Conservation (phyloP, 2,329 filamentous ascomycete genomes). For the Mollisia scopiformis region DNA sequence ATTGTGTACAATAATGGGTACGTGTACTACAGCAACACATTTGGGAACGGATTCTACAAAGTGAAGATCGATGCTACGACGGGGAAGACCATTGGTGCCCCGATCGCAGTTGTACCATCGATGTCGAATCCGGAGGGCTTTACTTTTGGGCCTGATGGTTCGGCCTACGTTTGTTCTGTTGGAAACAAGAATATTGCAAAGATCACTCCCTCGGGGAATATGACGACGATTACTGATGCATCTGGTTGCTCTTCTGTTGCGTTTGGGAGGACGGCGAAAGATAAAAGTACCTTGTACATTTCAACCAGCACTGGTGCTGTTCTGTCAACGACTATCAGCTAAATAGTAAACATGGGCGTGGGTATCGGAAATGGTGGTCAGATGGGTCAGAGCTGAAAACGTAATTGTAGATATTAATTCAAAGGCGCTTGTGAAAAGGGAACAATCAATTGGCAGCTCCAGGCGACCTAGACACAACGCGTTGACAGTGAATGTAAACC, state of each 20-base stretch:
- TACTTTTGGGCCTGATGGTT: not conserved
- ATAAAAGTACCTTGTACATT: conserved; percentile 4
- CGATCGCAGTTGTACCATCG: not conserved
- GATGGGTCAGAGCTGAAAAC: no score
- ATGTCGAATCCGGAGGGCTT: conserved; percentile 5
- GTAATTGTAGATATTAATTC: no score
- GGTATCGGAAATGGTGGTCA: not conserved
- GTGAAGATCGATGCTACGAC: conserved; percentile 6
- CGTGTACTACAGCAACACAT: conserved; percentile 10
- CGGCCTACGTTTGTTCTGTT: not conserved
- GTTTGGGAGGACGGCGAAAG: conserved; percentile 2
- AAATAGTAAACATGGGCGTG: not conserved
- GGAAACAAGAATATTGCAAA: not conserved
- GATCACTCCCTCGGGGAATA: not conserved
- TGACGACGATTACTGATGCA: not conserved
- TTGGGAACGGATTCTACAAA: conserved; percentile 4
- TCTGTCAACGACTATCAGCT: not conserved
- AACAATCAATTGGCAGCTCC: no score
- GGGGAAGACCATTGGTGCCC: not conserved
- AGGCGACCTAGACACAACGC: no score
- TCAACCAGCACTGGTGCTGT: not conserved
- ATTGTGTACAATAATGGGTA: conserved; percentile 5
- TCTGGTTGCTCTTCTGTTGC: not conserved
- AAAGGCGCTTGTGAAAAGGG: no score
- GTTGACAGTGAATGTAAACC: no score